Evolutionary conservation across 2,329 filamentous ascomycete species (phyloP).

Genomic region (Aplosporella prunicola): DNA sequence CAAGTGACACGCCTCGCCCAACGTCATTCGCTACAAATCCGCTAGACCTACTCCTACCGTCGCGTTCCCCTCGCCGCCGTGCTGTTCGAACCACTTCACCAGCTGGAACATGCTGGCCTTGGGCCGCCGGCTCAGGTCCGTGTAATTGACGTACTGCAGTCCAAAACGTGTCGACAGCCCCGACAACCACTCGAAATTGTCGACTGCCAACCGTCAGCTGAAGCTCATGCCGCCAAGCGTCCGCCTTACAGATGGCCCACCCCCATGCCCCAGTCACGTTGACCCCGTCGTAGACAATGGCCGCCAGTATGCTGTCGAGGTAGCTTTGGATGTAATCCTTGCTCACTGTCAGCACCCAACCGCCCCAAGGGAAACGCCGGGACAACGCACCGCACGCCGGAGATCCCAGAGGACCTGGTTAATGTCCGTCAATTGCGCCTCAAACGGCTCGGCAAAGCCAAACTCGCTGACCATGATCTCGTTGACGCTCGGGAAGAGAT

Average conservation of each 20-base stretch:
- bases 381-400: constrained; percentile 25
- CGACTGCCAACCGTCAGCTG: constrained; percentile 13
- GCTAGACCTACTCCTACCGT: too few relatives aligned
- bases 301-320: constrained; percentile 32
- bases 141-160: constrained; percentile 36
- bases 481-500: constrained; percentile 33
- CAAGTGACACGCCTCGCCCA: too few relatives aligned
- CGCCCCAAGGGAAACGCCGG: background rate
- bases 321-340: constrained; percentile 36
- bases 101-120: constrained; percentile 36
- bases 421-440: constrained; percentile 21
- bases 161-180: constrained; percentile 32
- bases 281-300: constrained; percentile 29
- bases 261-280: constrained; percentile 35
- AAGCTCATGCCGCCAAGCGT: background rate
- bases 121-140: constrained; percentile 30
- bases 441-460: constrained; percentile 35
- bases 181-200: constrained; percentile 34
- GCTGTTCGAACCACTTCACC: constrained; percentile 36
- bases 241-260: constrained; percentile 26
- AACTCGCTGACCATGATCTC: constrained; percentile 35
- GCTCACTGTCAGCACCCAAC: too few relatives aligned
- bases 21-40: too few relatives aligned
- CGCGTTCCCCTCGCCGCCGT: too few relatives aligned
- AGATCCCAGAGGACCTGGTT: constrained; percentile 32